Evolutionary conservation across 2,329 filamentous ascomycete species (phyloP).

Genomic region (Hypoxylon sp.): DNA sequence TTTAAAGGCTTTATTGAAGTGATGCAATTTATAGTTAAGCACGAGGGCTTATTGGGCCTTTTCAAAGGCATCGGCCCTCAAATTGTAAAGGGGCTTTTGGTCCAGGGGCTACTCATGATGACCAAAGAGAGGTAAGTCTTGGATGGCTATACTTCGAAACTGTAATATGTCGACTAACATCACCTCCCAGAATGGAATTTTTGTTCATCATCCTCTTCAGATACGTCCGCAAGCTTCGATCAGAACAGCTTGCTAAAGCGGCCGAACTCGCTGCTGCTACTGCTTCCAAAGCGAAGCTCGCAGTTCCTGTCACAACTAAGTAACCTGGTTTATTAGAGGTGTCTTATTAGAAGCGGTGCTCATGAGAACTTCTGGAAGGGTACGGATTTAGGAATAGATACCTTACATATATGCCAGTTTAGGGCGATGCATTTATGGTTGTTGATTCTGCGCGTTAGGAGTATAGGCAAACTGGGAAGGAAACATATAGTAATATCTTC

Average conservation of each 20-base stretch:
- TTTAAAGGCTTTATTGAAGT: slow-evolving; percentile 96
- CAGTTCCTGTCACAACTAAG: slow-evolving; percentile 57
- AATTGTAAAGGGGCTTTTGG: slow-evolving; percentile 90
- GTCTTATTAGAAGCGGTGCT: slow-evolving; percentile 4
- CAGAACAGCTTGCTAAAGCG: slow-evolving; percentile 76
- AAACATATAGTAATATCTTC: slow-evolving; percentile 21
- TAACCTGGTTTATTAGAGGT: slow-evolving; percentile 32
- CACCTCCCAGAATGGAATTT: slow-evolving; percentile 78
- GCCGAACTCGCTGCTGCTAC: slow-evolving; percentile 69
- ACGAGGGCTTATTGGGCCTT: slow-evolving; percentile 85
- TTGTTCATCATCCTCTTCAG: slow-evolving; percentile 88
- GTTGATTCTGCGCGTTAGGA: slow-evolving; percentile 28
- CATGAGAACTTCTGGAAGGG: not conserved
- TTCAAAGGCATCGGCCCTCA: slow-evolving; percentile 98
- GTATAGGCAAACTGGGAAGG: slow-evolving; percentile 19
- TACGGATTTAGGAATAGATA: slow-evolving; percentile 16
- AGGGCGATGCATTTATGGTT: slow-evolving; percentile 28
- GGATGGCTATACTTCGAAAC: not conserved
- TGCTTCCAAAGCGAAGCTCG: slow-evolving; percentile 65
- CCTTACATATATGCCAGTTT: slow-evolving; percentile 16
- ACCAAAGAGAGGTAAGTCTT: slow-evolving; percentile 88
- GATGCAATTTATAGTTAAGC: slow-evolving; percentile 91
- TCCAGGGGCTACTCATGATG: slow-evolving; percentile 99
- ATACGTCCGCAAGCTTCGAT: slow-evolving; percentile 79
- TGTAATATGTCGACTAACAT: slow-evolving; percentile 30